These are phyloP conservation scores for Simmondsia chinensis DNA, from an alignment of 148 eudicot species.

Conservation along the genomic window DNA sequence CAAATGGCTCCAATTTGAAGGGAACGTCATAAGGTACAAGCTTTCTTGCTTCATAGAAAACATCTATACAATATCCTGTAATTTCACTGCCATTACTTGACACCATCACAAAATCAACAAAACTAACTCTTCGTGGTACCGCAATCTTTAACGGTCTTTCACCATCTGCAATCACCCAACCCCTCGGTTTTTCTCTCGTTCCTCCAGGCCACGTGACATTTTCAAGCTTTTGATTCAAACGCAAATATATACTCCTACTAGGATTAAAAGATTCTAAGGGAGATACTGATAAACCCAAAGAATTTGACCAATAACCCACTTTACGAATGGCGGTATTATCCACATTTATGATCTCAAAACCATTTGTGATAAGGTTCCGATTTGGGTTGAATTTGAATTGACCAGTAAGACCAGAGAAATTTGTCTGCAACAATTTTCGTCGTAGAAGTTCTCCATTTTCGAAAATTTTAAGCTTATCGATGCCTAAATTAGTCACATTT, in stretches of 20 bases:
- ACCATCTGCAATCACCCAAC: slow-evolving; percentile 88
- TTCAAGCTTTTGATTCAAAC: slow-evolving; percentile 35
- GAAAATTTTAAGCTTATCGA: slow-evolving; percentile 53
- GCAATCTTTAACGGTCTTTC: slow-evolving; percentile 66
- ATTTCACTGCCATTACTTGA: slow-evolving; percentile 43
- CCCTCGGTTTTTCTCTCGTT: slow-evolving; percentile 54
- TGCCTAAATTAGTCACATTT: slow-evolving; percentile 33
- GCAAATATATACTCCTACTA: slow-evolving; percentile 46
- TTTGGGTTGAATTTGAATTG: slow-evolving; percentile 50
- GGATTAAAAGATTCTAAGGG: slow-evolving; percentile 64
- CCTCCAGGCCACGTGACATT: slow-evolving; percentile 90
- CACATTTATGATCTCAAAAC: slow-evolving; percentile 80
- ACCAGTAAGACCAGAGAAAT: slow-evolving; percentile 77
- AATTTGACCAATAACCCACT: slow-evolving; percentile 87
- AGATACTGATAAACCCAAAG: slow-evolving; percentile 57
- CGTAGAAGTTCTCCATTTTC: slow-evolving; percentile 61
- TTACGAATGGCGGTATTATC: slow-evolving; percentile 62
- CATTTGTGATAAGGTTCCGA: slow-evolving; percentile 43
- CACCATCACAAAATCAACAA: slow-evolving; percentile 65
- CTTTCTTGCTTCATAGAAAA: slow-evolving; percentile 69
- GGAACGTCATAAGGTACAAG: slow-evolving; percentile 85
- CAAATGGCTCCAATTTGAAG: slow-evolving; percentile 62
- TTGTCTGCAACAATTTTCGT: slow-evolving; percentile 43
- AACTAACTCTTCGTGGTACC: slow-evolving; percentile 70
- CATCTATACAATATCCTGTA: slow-evolving; percentile 88